Evolutionary conservation across 805 yeast genomes (phyloP).

Genomic region (Kodamaea kakaduensis): DNA sequence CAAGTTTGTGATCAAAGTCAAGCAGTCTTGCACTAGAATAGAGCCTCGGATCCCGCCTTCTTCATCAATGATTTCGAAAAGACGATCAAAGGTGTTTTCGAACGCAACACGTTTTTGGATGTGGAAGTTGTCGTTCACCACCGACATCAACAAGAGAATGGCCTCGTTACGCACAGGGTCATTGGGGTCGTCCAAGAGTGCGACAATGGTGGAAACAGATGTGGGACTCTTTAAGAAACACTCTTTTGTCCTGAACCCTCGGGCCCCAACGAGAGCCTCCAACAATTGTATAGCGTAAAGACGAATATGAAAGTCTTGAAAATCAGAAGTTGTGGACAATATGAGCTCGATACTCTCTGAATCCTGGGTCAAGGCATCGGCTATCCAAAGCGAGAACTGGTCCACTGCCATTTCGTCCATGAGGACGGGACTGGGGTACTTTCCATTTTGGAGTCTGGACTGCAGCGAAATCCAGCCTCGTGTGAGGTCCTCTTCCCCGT

Average conservation of each 20-base stretch:
- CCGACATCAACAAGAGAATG: conserved; percentile 73
- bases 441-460: conserved; percentile 69
- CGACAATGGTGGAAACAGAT: conserved; percentile 73
- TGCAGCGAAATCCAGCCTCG: conserved; percentile 72
- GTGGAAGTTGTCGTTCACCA: conserved; percentile 76
- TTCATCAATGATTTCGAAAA: conserved; percentile 73
- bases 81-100: conserved; percentile 82
- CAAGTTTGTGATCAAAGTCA: conserved; percentile 68
- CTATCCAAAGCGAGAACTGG: conserved; percentile 90
- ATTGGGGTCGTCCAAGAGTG: conserved; percentile 42
- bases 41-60: conserved; percentile 92
- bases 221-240: conserved; percentile 68
- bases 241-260: conserved; percentile 72
- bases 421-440: conserved; percentile 70
- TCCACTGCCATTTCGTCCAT: conserved; percentile 59
- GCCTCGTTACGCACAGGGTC: conserved; percentile 91
- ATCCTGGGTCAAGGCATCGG: conserved; percentile 81
- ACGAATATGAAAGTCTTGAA: conserved; percentile 68
- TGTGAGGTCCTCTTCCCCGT: conserved; percentile 54
- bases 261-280: conserved; percentile 75
- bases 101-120: conserved; percentile 92
- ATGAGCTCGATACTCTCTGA: conserved; percentile 25
- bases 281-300: conserved; percentile 80
- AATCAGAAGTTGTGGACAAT: conserved; percentile 44
- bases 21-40: conserved; percentile 84